Evolutionary conservation across 164 flowering plant species (phyloP), one percentile per base, ranked within the genome.

Genomic region (grape (Vitis vinifera)): DNA sequence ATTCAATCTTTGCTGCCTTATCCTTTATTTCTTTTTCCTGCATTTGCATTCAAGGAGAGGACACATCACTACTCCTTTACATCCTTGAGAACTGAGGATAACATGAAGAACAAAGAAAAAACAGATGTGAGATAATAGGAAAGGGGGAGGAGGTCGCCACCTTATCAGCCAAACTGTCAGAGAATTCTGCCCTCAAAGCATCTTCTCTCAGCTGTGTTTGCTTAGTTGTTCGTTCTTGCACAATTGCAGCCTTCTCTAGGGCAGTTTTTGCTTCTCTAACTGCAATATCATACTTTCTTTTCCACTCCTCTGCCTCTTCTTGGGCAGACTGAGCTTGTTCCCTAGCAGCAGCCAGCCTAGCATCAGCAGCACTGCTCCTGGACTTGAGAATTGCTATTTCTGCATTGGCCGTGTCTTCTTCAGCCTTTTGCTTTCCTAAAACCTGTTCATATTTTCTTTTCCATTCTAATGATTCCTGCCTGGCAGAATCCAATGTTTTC

Each of bases 301-400:
- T 91, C 99, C 99, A 96, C 79, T 94, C 97, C 31, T 78, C 85
- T 0, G 97, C 97, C 83, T 93, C 99, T 74, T 87, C 97, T 78
- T 86, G 92, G 59, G 98, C 91, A 69, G 99, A 92, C 61, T 86
- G 75, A 68, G 86, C 82, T 75, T 91, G 94, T 73, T 96, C 99
- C 58, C 84, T 86, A 23, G 97, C 93, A 67, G 99, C 99, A 74
- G 91, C 94, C 59, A 92, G 66, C 78, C 96, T 88, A 50, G 99
- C 98, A 75, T 93, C 99, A 62, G 97, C 86, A 72, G 97, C 93
- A 83, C 88, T 80, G 31, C 76, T 79, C 65, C 89, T 83, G 56
- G 97, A 87, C 80, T 79, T 89, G 30, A 93, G 90, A 68, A 85
- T 70, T 37, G 90, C 84, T 76, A 86, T 77, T 79, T 96, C 97